Evolutionary conservation across 2,329 filamentous ascomycete species (phyloP), one percentile per base, ranked within the genome.

Genomic region (Pseudogymnoascus sp.): DNA sequence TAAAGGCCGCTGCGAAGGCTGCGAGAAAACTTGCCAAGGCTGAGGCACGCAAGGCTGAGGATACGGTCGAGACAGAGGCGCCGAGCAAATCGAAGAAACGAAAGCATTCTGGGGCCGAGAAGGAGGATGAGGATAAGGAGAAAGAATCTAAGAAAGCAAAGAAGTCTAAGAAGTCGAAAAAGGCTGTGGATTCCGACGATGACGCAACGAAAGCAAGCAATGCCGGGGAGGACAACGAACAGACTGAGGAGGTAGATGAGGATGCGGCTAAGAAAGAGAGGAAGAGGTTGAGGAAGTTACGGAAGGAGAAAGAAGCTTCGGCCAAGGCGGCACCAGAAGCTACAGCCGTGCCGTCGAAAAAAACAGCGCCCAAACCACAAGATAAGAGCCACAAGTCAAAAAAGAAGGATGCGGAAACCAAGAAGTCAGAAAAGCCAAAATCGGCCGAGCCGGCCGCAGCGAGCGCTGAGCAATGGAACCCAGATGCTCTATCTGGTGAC

Each of bases 401-500:
- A 18, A 62, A 36, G 25, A 65, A 64, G 34, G 31, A 61, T 14
- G 16, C 21, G 16, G 62, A 60, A 7, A 46, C n/a, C 28, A 60
- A 37, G 36, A 28, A 23, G 62, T 14, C 36, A 3, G 60, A 38
- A 66, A 66, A 18, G 59, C 25, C 21, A 60, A 12, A 8, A 50
- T 8, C 63, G 61, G 23, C 18, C 40, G 31, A n/a, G 6, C 37
- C 60, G 28, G 36, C 50, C 53, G 12, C 31, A 34, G 28, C 36
- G 4, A 16, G 53, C 53, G 64, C 63, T 40, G 67, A 67, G 60
- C 69, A 70, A 62, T 73, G 71, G 69, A 72, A 72, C n/a, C 64
- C 70, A 2, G 66, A 71, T 38, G 69, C 67, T 8, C 63, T 76
- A n/a, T 62, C 64, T 21, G 73, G 74, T 1, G 72, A 72, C 28